A percentile compares a stretch with the other conserved stretches of the same genome.
phyloP scores from a whole-genome alignment of 2,329 filamentous ascomycete genomes.

The Fusarium mundagurra region DNA sequence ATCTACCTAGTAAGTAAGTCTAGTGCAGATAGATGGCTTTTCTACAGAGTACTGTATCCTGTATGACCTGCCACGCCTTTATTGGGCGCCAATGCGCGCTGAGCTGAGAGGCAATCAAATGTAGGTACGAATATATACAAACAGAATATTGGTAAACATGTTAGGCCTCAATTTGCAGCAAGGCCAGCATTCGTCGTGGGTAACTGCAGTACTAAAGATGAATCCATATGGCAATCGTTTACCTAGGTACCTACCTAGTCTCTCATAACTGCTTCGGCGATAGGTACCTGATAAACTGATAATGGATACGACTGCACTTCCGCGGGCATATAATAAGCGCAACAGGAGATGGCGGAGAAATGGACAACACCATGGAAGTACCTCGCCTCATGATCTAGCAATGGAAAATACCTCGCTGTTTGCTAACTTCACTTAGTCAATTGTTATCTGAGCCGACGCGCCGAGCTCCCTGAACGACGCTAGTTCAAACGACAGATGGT shows the following conservation, averaged over 20 bases:
- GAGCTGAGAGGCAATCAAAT: background rate
- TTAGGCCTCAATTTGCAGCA: background rate
- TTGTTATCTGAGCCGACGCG: background rate
- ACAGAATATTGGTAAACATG: background rate
- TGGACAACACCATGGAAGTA: background rate
- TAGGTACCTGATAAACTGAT: background rate
- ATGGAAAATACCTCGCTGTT: background rate
- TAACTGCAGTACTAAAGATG: background rate
- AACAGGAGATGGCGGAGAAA: background rate
- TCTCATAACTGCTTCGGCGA: background rate
- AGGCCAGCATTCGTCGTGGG: background rate
- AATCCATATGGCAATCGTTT: background rate
- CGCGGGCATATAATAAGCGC: background rate
- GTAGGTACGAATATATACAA: background rate
- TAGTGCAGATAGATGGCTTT: background rate
- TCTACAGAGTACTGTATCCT: background rate
- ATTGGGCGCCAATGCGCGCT: slow-evolving; percentile 1
- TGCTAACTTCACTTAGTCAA: background rate
- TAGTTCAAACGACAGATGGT: background rate
- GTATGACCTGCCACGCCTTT: background rate
- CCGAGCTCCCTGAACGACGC: background rate
- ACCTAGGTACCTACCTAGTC: background rate
- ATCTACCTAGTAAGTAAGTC: background rate
- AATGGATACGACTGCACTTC: slow-evolving; percentile 4
- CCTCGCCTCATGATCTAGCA: background rate